phyloP scores from a whole-genome alignment of 495 filamentous ascomycete genomes.

The Penicillium cataractarum region DNA sequence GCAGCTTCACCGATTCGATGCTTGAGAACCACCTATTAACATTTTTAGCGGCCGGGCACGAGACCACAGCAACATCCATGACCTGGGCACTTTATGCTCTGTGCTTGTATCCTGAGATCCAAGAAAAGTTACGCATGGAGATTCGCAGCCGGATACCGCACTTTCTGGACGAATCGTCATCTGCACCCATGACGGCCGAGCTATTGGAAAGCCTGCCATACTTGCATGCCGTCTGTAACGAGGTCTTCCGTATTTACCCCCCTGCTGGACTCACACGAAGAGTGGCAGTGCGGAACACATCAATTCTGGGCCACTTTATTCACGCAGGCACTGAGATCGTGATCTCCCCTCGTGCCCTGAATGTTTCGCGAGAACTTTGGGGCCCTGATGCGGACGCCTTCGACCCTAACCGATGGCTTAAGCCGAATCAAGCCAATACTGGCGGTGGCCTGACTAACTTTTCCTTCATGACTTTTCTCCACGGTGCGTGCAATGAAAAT shows the following conservation, averaged over 20 bases:
- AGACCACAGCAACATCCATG: constrained; percentile 40
- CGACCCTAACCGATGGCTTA: constrained; percentile 74
- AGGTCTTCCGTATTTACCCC: constrained; percentile 53
- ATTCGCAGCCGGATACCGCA: constrained; percentile 9
- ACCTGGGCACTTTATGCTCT: constrained; percentile 29
- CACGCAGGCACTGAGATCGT: constrained; percentile 55
- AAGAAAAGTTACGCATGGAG: constrained; percentile 26
- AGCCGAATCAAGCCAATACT: constrained; percentile 43
- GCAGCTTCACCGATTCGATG: constrained; percentile 64
- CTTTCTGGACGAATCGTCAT: neutral
- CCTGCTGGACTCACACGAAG: constrained; percentile 61
- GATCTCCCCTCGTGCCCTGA: constrained; percentile 55
- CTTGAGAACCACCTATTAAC: constrained; percentile 79
- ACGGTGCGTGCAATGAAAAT: constrained; percentile 43
- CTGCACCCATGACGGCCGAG: constrained; percentile 1
- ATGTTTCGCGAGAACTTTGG: constrained; percentile 73
- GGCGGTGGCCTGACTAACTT: constrained; percentile 59
- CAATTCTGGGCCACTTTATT: constrained; percentile 52
- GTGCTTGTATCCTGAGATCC: constrained; percentile 22
- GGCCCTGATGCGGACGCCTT: constrained; percentile 73
- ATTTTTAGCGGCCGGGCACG: constrained; percentile 78
- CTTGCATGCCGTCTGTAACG: constrained; percentile 57
- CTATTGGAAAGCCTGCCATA: constrained; percentile 38
- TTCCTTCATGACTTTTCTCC: constrained; percentile 74
- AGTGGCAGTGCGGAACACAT: constrained; percentile 58